These are phyloP conservation scores for Rickenella mellea DNA, from an alignment of 768 basidiomycete species.

Conservation along the genomic window DNA sequence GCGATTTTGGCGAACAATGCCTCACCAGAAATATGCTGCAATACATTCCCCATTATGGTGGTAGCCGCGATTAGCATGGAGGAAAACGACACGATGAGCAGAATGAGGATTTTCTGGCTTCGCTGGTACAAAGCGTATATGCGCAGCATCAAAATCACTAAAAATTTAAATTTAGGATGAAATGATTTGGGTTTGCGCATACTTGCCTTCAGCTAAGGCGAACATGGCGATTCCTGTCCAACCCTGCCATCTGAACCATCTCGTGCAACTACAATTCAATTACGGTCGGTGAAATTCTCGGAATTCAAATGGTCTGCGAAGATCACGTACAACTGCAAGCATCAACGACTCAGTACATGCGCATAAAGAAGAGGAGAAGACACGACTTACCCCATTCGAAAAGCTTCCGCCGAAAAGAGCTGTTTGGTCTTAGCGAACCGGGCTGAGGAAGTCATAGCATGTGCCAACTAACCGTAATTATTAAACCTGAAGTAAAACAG, in stretches of 20 bases:
- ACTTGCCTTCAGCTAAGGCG: slow-evolving; percentile 47
- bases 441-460: neutral
- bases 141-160: slow-evolving; percentile 53
- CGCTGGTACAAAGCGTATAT: slow-evolving; percentile 53
- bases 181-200: neutral
- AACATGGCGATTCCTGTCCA: slow-evolving; percentile 47
- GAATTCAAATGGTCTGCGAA: neutral
- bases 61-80: slow-evolving; percentile 29
- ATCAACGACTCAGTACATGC: neutral
- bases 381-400: slow-evolving; percentile 26
- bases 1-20: neutral
- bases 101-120: slow-evolving; percentile 37
- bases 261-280: slow-evolving; percentile 2
- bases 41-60: slow-evolving; percentile 36
- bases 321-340: slow-evolving; percentile 6
- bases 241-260: slow-evolving; percentile 51
- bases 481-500: slow-evolving; percentile 31
- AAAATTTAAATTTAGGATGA: neutral
- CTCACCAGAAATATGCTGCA: slow-evolving; percentile 32
- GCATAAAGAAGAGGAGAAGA: neutral
- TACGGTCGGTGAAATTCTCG: neutral
- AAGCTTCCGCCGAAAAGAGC: slow-evolving; percentile 33
- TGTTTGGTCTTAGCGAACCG: slow-evolving; percentile 13
- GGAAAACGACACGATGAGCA: slow-evolving; percentile 36
- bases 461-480: slow-evolving; percentile 34